Base-by-base conservation (phyloP, 257 asterid genomes). In the Buddleja alternifolia region DNA sequence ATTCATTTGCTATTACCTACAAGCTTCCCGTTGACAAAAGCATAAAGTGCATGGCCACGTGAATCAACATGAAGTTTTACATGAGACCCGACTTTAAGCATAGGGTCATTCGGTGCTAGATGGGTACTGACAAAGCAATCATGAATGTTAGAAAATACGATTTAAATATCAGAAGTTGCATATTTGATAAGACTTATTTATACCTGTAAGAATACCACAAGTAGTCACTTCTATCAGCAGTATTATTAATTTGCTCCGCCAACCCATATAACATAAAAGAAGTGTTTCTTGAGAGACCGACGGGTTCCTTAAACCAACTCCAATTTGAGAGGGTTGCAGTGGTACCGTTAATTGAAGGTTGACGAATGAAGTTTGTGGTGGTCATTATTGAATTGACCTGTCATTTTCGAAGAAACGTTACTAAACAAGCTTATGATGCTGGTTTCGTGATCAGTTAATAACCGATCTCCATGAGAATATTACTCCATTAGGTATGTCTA, bases 171-270 rank as follows among this genome's bases (percentile, higher is more conserved):
- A n/a, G n/a, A n/a, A n/a, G n/a, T n/a, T n/a, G n/a, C n/a, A n/a
- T n/a, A n/a, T n/a, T n/a, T n/a, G n/a, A n/a, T 10, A 23, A 37
- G 36, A 4, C 39, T 36, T 66, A 4, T 10, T 9, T 34, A 17
- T 84, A 90, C 96, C 96, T 90, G 34, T 59, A 1, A 16, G 96
- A 87, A 74, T 90, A 90, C 96, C 96, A 90, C 21, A 90, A 71
- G 42, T 82, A 83, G 69, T 90, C 96, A 69, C 88, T 90, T 63
- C 41, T 67, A 72, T 90, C 96, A 54, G 84, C 88, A 50, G 95
- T 85, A 0, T 86, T 87, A 50, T 83, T 87, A 53, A 90, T 87
- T 70, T 90, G 95, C 55, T 90, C 96, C 24, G 67, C 17, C 56
- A 90, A 73, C 51, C 95, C 90, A 60, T 3, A 32, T 73, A 55